These are phyloP conservation scores for Alternaria angustiovoidea DNA, from an alignment of 2,329 filamentous ascomycete genomes.

Conservation along the genomic window DNA sequence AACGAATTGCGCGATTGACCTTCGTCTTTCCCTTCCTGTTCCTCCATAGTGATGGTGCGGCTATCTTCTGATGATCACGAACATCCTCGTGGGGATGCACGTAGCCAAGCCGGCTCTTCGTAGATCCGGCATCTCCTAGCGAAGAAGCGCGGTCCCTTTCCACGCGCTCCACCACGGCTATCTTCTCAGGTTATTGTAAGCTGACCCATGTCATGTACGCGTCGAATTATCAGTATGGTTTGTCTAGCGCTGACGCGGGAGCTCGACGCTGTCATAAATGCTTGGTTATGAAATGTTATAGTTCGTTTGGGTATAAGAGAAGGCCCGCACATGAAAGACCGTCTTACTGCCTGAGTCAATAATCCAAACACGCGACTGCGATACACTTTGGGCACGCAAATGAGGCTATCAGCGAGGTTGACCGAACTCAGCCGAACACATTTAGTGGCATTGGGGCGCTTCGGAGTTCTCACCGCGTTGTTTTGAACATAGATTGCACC, in stretches of 20 bases:
- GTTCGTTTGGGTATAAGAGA: neutral
- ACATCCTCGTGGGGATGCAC: slow-evolving; percentile 1
- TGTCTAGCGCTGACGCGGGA: neutral
- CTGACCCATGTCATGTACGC: neutral
- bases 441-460: neutral
- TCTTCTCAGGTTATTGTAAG: neutral
- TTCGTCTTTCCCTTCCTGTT: slow-evolving; percentile 2
- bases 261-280: neutral
- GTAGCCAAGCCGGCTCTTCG: slow-evolving; percentile 3
- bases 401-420: neutral
- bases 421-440: neutral
- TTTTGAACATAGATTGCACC: neutral
- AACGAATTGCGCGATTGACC: slow-evolving; percentile 10
- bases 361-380: neutral
- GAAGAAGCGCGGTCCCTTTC: slow-evolving; percentile 2
- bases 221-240: neutral
- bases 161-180: neutral
- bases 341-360: neutral
- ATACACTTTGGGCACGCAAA: neutral
- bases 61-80: slow-evolving; percentile 5
- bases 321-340: neutral
- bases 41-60: slow-evolving; percentile 6
- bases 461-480: neutral
- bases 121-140: neutral
- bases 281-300: neutral